phyloP scores from a whole-genome alignment of 345 rosid species.

The Murraya paniculata region DNA sequence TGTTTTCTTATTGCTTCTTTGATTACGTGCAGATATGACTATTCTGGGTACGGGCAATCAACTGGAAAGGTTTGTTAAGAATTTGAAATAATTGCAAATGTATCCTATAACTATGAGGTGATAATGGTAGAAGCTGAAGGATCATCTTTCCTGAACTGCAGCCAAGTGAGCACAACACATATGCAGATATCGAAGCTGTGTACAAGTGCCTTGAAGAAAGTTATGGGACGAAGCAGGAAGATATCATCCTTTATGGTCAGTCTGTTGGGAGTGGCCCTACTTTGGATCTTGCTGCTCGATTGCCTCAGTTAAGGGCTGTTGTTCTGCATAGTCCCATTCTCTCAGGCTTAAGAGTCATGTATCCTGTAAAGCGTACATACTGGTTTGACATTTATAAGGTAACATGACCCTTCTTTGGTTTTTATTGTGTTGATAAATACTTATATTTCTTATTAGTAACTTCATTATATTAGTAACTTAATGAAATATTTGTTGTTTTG shows the following conservation, averaged over 20 bases:
- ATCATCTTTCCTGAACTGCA: constrained; percentile 31
- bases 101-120: not conserved
- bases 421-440: constrained; percentile 8
- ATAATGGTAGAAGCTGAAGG: constrained; percentile 11
- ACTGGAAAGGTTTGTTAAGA: constrained; percentile 79
- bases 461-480: not conserved
- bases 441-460: constrained; percentile 4
- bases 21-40: constrained; percentile 73
- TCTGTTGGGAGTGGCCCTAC: constrained; percentile 99
- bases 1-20: constrained; percentile 11
- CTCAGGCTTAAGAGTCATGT: constrained; percentile 97
- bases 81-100: not conserved
- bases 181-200: constrained; percentile 94
- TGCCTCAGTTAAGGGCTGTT: constrained; percentile 76
- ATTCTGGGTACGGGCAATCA: constrained; percentile 95
- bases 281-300: constrained; percentile 77
- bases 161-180: constrained; percentile 99
- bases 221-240: constrained; percentile 86
- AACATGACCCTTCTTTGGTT: constrained; percentile 6
- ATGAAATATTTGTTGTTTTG: constrained; percentile 6
- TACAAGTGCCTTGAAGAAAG: constrained; percentile 92
- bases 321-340: constrained; percentile 97
- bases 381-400: constrained; percentile 99
- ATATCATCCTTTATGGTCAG: constrained; percentile 90
- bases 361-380: constrained; percentile 91